phyloP scores from a whole-genome alignment of 1,284 basidiomycete genomes.

The Peniophora sp. region DNA sequence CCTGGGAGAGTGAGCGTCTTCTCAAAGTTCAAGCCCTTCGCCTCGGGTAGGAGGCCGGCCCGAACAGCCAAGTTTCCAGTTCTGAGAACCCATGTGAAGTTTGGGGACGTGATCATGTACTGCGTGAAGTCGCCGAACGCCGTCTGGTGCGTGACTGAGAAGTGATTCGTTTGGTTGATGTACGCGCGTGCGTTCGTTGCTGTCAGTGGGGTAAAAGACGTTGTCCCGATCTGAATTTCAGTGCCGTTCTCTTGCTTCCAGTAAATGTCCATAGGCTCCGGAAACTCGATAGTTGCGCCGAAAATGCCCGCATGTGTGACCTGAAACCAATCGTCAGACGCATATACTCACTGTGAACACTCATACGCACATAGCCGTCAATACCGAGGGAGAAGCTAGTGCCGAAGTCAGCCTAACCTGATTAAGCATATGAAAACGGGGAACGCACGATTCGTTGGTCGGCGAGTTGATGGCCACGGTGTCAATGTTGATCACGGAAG shows the following conservation, averaged over 20 bases:
- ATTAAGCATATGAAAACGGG: background rate
- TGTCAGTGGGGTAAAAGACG: constrained; percentile 32
- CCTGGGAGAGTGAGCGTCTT: constrained; percentile 52
- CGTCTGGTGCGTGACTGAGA: constrained; percentile 43
- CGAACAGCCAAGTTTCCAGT: constrained; percentile 55
- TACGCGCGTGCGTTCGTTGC: constrained; percentile 45
- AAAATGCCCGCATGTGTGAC: constrained; percentile 57
- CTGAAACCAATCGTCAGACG: constrained; percentile 20
- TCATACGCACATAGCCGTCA: constrained; percentile 31
- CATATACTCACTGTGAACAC: background rate
- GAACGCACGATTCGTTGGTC: constrained; percentile 44
- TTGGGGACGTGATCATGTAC: constrained; percentile 56
- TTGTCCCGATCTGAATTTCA: constrained; percentile 34
- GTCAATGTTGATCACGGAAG: constrained; percentile 42
- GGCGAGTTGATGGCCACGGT: constrained; percentile 40
- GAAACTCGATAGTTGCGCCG: constrained; percentile 50
- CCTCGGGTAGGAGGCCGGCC: constrained; percentile 60
- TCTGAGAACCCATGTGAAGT: constrained; percentile 66
- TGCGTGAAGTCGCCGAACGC: constrained; percentile 52
- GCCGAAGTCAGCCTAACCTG: background rate
- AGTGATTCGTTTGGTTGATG: constrained; percentile 50
- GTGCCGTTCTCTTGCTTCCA: constrained; percentile 41
- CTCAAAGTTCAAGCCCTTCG: constrained; percentile 53
- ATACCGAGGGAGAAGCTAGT: constrained; percentile 42
- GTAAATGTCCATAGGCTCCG: constrained; percentile 40